Conservation (phyloP, 108 stramenopile genomes). For the Parietichytrium sp. region DNA sequence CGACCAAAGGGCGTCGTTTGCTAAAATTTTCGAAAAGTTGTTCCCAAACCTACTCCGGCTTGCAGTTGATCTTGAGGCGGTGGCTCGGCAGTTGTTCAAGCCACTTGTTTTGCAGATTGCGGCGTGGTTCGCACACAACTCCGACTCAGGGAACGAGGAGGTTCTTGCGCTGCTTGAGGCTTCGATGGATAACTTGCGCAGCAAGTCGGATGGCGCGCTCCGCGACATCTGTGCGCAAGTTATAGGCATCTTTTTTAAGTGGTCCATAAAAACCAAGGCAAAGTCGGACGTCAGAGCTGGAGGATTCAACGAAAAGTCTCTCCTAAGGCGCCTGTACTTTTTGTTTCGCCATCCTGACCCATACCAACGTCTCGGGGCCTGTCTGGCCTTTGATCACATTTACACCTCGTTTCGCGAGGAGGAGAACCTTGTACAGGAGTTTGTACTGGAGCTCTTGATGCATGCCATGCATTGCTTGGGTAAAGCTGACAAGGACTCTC, state of each 20-base stretch:
- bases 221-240: constrained; percentile 17
- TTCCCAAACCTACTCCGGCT: constrained; percentile 30
- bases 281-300: neutral
- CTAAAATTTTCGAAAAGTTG: neutral
- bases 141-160: constrained; percentile 8
- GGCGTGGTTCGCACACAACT: constrained; percentile 8
- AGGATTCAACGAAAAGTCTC: neutral
- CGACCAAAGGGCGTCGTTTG: neutral
- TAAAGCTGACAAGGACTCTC: neutral
- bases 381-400: neutral
- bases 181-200: neutral
- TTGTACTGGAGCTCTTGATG: neutral
- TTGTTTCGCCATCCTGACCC: constrained; percentile 35
- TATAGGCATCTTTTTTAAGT: constrained; percentile 37
- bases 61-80: neutral
- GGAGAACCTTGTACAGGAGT: neutral
- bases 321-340: constrained; percentile 9
- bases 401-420: constrained; percentile 14
- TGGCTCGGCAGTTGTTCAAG: constrained; percentile 21
- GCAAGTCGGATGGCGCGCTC: neutral
- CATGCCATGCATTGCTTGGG: constrained; percentile 1
- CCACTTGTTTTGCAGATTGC: constrained; percentile 22
- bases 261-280: neutral
- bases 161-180: constrained; percentile 28
- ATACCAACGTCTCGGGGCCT: constrained; percentile 24